Base-by-base conservation (phyloP, 2,329 filamentous ascomycete genomes). In the Fusarium sp. region DNA sequence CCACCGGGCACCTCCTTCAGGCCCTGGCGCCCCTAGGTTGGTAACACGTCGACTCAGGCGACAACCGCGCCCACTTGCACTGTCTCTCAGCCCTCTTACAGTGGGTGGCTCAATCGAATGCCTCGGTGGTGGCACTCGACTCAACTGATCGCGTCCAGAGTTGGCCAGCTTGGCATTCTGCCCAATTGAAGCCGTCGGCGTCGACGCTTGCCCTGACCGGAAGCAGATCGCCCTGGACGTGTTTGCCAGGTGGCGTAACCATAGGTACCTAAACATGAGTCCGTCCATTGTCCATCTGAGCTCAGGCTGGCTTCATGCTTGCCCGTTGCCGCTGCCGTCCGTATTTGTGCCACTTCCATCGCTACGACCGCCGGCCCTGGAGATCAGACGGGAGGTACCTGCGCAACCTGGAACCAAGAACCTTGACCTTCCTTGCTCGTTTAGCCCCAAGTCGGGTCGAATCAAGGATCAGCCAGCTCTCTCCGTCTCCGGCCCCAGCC, bases 151-250 rank as follows among this genome's bases (percentile, higher is more conserved):
- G 69, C 46, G 46, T 53, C 46, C 46, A 53, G 46, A 51, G 46
- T 51, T n/a, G 46, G 10, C 46, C 46, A 51, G 16, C 46, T 53
- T 53, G 27, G 46, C 66, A 60, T 33, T 31, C 57, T 59, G 66
- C 31, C 72, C 72, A 74, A 75, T 74, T 68, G 72, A 66, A 75
- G 69, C 44, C 69, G 62, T 75, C 69, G 63, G 60, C 69, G 44
- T 73, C 66, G 69, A 75, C 69, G 64, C 72, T 73, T 74, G 69
- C 63, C 65, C 69, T 73, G 67, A 58, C 75, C 72, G 72, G 70
- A 78, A 77, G 60, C 75, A 77, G 74, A 77, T 78, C 68, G 64
- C 60, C 73, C 69, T 69, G 58, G 42, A 27, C 40, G 44, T 40
- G 66, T 66, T 76, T 68, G 57, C 70, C 71, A 62, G 53, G 69